phyloP scores from a whole-genome alignment of 352 stramenopile species.

The Phytophthora lateralis region DNA sequence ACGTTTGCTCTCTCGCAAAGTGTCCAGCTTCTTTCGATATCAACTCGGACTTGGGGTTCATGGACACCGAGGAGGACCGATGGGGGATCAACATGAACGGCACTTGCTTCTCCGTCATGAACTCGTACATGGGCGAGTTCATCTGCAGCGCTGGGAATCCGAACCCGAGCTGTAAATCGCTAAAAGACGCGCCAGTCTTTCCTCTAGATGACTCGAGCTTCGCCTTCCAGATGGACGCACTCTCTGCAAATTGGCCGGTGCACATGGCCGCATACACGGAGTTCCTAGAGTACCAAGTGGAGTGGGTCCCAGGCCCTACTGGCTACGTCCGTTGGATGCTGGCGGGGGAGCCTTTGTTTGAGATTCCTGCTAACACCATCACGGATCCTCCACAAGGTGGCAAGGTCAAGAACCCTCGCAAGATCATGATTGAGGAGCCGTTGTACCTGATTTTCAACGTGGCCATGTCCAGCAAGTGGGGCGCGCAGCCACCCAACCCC shows the following conservation, averaged over 20 bases:
- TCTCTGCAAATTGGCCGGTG: slow-evolving; percentile 59
- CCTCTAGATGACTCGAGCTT: slow-evolving; percentile 33
- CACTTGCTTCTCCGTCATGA: slow-evolving; percentile 50
- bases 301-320: slow-evolving; percentile 58
- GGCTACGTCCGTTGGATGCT: slow-evolving; percentile 82
- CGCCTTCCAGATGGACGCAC: slow-evolving; percentile 83
- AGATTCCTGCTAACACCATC: slow-evolving; percentile 77
- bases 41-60: slow-evolving; percentile 39
- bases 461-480: slow-evolving; percentile 92
- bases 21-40: slow-evolving; percentile 51
- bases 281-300: slow-evolving; percentile 58
- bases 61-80: slow-evolving; percentile 25
- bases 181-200: slow-evolving; percentile 12
- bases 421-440: slow-evolving; percentile 94
- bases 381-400: slow-evolving; percentile 56
- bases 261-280: slow-evolving; percentile 53
- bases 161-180: slow-evolving; percentile 24
- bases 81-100: slow-evolving; percentile 60
- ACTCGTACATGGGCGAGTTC: slow-evolving; percentile 55
- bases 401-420: slow-evolving; percentile 66
- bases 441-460: slow-evolving; percentile 97
- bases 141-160: slow-evolving; percentile 50
- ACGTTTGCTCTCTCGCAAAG: slow-evolving; percentile 38
- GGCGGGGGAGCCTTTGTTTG: slow-evolving; percentile 87
- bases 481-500: slow-evolving; percentile 68